phyloP scores from a whole-genome alignment of 2,329 filamentous ascomycete genomes.

The Venturia effusa region DNA sequence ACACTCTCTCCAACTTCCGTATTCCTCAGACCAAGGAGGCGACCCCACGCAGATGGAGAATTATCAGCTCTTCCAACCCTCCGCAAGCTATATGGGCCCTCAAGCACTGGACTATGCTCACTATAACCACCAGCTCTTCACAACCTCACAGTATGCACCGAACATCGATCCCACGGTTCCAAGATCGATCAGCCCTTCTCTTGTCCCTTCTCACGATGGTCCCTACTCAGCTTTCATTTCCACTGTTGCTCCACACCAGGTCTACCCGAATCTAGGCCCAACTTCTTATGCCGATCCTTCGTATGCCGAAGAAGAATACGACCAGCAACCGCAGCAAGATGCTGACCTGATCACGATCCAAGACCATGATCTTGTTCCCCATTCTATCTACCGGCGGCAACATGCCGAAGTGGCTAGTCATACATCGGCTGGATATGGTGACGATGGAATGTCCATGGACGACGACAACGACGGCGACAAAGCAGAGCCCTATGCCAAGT shows the following conservation, averaged over 20 bases:
- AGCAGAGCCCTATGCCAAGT: slow-evolving; percentile 66
- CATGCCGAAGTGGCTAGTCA: background rate
- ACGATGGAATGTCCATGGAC: slow-evolving; percentile 14
- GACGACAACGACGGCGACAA: slow-evolving; percentile 20
- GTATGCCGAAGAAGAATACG: background rate
- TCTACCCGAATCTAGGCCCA: background rate
- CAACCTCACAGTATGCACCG: background rate
- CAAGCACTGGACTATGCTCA: background rate
- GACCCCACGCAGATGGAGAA: background rate
- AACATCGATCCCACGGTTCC: background rate
- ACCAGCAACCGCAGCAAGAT: background rate
- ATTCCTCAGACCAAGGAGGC: background rate
- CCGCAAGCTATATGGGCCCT: background rate
- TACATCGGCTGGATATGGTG: slow-evolving; percentile 17
- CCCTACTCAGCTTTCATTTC: background rate
- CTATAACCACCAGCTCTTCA: background rate
- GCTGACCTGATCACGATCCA: background rate
- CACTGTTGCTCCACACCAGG: background rate
- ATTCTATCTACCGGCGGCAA: background rate
- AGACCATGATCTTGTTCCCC: background rate
- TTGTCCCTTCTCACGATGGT: background rate
- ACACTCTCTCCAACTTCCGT: background rate
- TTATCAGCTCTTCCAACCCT: background rate
- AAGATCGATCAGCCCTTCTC: background rate
- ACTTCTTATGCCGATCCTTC: background rate